Evolutionary conservation across 2,329 filamentous ascomycete genomes (phyloP).

Genomic region (Cytospora piceicola): DNA sequence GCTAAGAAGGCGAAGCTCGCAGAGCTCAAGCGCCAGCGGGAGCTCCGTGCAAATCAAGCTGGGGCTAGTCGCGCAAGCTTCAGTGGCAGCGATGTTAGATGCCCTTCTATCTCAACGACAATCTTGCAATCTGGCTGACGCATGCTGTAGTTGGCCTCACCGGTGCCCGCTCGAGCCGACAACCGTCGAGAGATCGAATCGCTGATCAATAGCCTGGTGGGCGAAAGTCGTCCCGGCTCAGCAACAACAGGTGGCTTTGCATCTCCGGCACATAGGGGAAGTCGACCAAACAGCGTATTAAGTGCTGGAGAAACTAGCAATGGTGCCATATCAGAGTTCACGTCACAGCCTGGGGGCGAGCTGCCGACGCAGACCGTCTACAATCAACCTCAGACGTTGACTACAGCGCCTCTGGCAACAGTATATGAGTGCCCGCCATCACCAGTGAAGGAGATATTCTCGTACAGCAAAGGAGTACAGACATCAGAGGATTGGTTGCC

Average conservation of each 20-base stretch:
- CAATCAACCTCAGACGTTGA: constrained; percentile 67
- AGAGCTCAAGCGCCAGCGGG: constrained; percentile 91
- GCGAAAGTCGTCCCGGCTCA: constrained; percentile 74
- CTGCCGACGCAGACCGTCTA: constrained; percentile 37
- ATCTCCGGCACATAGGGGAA: constrained; percentile 70
- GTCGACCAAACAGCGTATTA: constrained; percentile 83
- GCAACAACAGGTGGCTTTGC: constrained; percentile 65
- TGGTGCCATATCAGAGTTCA: constrained; percentile 64
- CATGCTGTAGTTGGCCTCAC: constrained; percentile 62
- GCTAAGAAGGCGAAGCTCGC: constrained; percentile 97
- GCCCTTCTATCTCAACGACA: constrained; percentile 21
- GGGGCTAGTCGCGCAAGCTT: constrained; percentile 70
- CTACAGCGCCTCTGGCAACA: constrained; percentile 72
- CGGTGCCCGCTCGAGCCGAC: constrained; percentile 70
- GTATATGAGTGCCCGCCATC: constrained; percentile 81
- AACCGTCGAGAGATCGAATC: constrained; percentile 78
- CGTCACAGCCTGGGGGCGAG: constrained; percentile 51
- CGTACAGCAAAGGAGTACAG: constrained; percentile 96
- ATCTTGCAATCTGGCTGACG: constrained; percentile 23
- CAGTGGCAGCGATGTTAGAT: constrained; percentile 71
- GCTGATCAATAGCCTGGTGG: constrained; percentile 82
- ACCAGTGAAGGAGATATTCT: constrained; percentile 81
- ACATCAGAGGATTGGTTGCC: constrained; percentile 76
- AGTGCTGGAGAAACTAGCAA: constrained; percentile 82
- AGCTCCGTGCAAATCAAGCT: constrained; percentile 78